Conservation (phyloP, 352 stramenopile species). For the Globisporangium viniferum region DNA sequence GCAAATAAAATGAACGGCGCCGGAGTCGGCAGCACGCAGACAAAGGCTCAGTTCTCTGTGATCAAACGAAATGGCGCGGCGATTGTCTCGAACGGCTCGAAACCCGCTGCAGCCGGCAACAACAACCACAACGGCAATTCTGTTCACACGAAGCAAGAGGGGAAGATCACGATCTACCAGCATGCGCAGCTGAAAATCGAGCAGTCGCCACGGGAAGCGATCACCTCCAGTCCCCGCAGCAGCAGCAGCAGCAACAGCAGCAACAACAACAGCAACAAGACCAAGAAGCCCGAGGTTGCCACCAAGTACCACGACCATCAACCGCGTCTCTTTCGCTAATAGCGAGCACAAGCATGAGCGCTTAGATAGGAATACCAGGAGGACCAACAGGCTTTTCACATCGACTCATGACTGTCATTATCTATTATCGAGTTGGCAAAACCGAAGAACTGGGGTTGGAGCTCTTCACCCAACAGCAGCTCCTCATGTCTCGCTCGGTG, state of each 20-base stretch:
- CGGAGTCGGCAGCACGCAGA: not conserved
- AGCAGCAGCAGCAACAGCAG: conserved; percentile 13
- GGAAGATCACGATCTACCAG: conserved; percentile 34
- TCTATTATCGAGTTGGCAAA: too few species aligned
- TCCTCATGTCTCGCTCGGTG: too few species aligned
- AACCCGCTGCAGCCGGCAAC: not conserved
- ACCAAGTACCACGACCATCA: conserved; percentile 31
- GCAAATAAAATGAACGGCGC: too few species aligned
- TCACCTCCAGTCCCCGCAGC: not conserved
- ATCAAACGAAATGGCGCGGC: conserved; percentile 11
- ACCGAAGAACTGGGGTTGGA: too few species aligned
- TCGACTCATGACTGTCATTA: too few species aligned
- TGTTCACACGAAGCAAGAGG: not conserved
- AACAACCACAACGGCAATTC: too few species aligned
- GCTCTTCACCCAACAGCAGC: too few species aligned
- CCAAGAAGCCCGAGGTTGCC: conserved; percentile 7
- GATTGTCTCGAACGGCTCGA: conserved; percentile 1
- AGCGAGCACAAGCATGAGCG: not conserved
- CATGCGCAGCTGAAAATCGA: conserved; percentile 22
- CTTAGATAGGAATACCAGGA: too few species aligned
- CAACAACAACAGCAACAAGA: conserved; percentile 14
- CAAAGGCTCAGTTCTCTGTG: not conserved
- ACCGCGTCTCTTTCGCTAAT: conserved; percentile 32
- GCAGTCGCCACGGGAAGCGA: conserved; percentile 1
- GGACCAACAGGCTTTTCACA: too few species aligned